These are phyloP conservation scores for Pelargonium nanum DNA, from an alignment of 345 rosid genomes.

Conservation along the genomic window DNA sequence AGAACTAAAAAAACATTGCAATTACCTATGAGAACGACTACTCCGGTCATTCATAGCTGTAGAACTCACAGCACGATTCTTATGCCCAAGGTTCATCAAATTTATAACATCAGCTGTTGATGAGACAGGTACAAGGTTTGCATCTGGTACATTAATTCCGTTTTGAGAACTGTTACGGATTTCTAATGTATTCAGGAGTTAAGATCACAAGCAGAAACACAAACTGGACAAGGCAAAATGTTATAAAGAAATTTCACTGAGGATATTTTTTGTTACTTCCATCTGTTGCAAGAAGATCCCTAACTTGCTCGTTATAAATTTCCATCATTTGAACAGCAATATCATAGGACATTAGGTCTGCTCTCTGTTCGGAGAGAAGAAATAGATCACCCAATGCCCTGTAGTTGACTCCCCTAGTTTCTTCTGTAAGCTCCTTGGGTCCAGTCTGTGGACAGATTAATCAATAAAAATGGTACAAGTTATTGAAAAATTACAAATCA, in stretches of 20 bases:
- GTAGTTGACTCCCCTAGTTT: conserved; percentile 77
- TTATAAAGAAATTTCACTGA: conserved; percentile 14
- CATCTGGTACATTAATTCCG: conserved; percentile 92
- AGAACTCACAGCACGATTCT: conserved; percentile 72
- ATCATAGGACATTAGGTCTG: conserved; percentile 45
- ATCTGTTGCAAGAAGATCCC: conserved; percentile 76
- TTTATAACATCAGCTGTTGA: conserved; percentile 69
- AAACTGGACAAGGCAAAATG: conserved; percentile 6
- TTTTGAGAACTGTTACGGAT: conserved; percentile 79
- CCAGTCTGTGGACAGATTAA: conserved; percentile 61
- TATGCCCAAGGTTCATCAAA: conserved; percentile 77
- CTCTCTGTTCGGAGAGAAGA: conserved; percentile 57
- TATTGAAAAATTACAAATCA: neutral
- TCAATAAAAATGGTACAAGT: conserved; percentile 1
- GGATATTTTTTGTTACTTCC: conserved; percentile 77
- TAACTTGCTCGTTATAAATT: conserved; percentile 93
- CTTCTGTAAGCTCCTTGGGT: conserved; percentile 73
- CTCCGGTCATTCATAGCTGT: conserved; percentile 94
- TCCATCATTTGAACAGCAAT: conserved; percentile 95
- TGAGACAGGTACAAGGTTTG: conserved; percentile 65
- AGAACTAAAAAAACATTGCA: conserved; percentile 2
- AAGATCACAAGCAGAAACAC: conserved; percentile 14
- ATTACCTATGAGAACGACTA: conserved; percentile 93
- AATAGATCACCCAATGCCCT: conserved; percentile 85
- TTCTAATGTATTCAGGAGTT: conserved; percentile 57